phyloP scores from a whole-genome alignment of 2,329 filamentous ascomycete species.

The Amylocarpus encephaloides region DNA sequence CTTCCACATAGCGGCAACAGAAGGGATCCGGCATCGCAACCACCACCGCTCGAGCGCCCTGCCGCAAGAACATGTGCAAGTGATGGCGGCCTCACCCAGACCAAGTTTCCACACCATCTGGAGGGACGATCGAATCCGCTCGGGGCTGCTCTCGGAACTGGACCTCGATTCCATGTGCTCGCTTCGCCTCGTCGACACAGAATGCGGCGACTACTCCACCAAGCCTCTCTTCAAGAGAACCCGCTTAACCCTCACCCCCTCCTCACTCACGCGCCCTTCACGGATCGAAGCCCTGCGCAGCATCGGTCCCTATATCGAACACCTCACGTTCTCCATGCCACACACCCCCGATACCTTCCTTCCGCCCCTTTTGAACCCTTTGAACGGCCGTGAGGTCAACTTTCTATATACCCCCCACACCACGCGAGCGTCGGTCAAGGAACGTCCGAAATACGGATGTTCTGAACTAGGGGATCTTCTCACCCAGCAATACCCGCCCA shows the following conservation, averaged over 20 bases:
- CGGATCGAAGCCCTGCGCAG: slow-evolving; percentile 68
- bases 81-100: slow-evolving; percentile 28
- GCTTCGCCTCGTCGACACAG: slow-evolving; percentile 61
- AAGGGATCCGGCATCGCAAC: not conserved
- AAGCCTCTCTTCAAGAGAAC: slow-evolving; percentile 63
- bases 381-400: slow-evolving; percentile 68
- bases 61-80: slow-evolving; percentile 28
- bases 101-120: slow-evolving; percentile 29
- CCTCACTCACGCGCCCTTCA: slow-evolving; percentile 67
- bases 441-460: slow-evolving; percentile 71
- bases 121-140: slow-evolving; percentile 27
- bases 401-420: slow-evolving; percentile 79
- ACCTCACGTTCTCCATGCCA: slow-evolving; percentile 69
- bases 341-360: slow-evolving; percentile 75
- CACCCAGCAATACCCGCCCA: slow-evolving; percentile 77
- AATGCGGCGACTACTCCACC: slow-evolving; percentile 64
- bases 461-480: slow-evolving; percentile 73
- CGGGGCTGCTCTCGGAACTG: slow-evolving; percentile 25
- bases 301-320: slow-evolving; percentile 73
- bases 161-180: slow-evolving; percentile 40
- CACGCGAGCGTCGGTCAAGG: slow-evolving; percentile 53
- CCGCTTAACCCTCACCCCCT: slow-evolving; percentile 64
- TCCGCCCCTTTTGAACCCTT: slow-evolving; percentile 74
- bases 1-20: too few relatives aligned
- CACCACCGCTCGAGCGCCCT: not conserved